phyloP scores from a whole-genome alignment of 2,329 filamentous ascomycete genomes.

The Dissoconium aciculare region DNA sequence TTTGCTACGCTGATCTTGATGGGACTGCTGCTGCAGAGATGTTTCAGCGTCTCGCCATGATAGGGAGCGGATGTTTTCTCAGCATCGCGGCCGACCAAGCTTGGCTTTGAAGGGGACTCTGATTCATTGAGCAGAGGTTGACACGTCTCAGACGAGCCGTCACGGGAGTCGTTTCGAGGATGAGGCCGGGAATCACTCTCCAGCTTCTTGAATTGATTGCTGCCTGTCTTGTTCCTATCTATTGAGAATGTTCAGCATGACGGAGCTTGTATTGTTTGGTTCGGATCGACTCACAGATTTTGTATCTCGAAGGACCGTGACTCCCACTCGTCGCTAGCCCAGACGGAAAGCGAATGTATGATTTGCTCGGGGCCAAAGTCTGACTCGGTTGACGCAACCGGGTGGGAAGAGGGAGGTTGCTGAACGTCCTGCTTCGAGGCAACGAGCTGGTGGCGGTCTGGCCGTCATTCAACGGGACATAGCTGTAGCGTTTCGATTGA shows the following conservation, averaged over 20 bases:
- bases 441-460: slow-evolving; percentile 22
- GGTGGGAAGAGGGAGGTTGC: slow-evolving; percentile 22
- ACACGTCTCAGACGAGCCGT: no score
- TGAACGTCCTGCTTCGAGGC: slow-evolving; percentile 24
- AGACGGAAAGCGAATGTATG: slow-evolving; percentile 18
- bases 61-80: no score
- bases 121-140: no score
- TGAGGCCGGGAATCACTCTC: no score
- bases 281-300: slow-evolving; percentile 15
- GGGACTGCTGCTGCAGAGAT: slow-evolving; percentile 16
- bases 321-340: neutral
- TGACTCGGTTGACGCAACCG: slow-evolving; percentile 12
- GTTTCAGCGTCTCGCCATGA: slow-evolving; percentile 23
- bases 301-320: slow-evolving; percentile 8
- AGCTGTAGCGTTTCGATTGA: slow-evolving; percentile 5
- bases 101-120: no score
- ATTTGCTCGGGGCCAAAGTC: slow-evolving; percentile 13
- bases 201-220: no score
- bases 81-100: no score
- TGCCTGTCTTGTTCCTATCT: slow-evolving; percentile 6
- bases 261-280: slow-evolving; percentile 15
- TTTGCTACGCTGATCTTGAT: slow-evolving; percentile 19
- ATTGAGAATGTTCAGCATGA: slow-evolving; percentile 8
- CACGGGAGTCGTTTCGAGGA: no score
- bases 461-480: slow-evolving; percentile 21